These are phyloP conservation scores for Dillenia suffruticosa DNA, from an alignment of 164 flowering plant species.

Conservation along the genomic window DNA sequence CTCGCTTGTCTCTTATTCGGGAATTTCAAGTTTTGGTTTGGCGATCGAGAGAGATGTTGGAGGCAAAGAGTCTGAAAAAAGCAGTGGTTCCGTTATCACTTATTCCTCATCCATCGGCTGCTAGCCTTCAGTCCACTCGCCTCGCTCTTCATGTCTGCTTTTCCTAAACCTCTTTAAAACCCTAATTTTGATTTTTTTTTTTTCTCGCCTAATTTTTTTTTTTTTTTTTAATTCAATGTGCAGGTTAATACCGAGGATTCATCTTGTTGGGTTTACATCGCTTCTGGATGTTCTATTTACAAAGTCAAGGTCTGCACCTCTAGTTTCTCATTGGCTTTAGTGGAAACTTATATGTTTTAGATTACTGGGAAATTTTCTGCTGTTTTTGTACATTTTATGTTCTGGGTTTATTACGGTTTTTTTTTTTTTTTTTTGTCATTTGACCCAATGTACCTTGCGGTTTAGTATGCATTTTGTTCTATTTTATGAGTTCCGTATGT, in stretches of 20 bases:
- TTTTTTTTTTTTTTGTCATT: too few species aligned
- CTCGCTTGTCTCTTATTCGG: neutral
- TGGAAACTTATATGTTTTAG: too few species aligned
- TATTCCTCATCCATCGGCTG: conserved; percentile 50
- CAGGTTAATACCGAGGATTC: conserved; percentile 44
- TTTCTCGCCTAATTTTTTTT: conserved; percentile 1
- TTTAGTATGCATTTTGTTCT: too few species aligned
- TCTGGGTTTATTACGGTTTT: too few species aligned
- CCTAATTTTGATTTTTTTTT: conserved; percentile 2
- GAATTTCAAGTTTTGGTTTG: neutral
- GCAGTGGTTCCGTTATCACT: conserved; percentile 45
- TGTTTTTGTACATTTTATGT: too few species aligned
- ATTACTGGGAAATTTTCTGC: too few species aligned
- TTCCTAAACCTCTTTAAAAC: neutral
- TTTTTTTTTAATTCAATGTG: neutral
- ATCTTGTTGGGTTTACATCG: conserved; percentile 55
- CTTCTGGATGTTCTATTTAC: conserved; percentile 63
- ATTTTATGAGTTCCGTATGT: too few species aligned
- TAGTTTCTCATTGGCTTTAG: too few species aligned
- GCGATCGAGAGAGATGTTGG: conserved; percentile 24
- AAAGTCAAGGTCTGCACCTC: conserved; percentile 37
- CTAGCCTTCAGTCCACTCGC: conserved; percentile 53
- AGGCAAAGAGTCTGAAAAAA: conserved; percentile 46
- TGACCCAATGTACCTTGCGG: too few species aligned
- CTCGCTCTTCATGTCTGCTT: conserved; percentile 51